Evolutionary conservation across 2,329 filamentous ascomycete species (phyloP), one percentile per base, ranked within the genome.

Genomic region (Calonectria hawksworthii): DNA sequence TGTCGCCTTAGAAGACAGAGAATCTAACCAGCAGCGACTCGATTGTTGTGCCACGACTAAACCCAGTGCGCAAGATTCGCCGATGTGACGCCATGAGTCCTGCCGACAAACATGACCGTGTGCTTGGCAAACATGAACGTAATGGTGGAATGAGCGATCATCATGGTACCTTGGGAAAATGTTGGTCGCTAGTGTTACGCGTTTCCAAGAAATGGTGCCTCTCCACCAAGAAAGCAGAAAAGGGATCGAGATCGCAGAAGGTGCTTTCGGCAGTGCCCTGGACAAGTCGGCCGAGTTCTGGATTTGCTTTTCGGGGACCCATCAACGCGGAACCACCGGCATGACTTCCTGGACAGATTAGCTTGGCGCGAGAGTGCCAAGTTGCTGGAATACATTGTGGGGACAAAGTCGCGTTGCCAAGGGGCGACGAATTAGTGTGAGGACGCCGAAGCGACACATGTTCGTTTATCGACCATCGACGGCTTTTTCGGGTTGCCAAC

Each of bases 241-340:
- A 41, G 11, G 72, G 79, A 80, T 81, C 77, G 79, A 77, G 78
- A 80, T 80, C 73, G 28, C 44, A 51, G 64, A 67, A 44, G 21
- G 66, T 64, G 21, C 52, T 74, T 63, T 50, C 50, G 44, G 52
- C 61, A 50, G 9, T 50, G 73, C 59, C 26, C 36, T 63, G 28
- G 34, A 11, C 30, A 50, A 52, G 64, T 70, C 36, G 44, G 56
- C 67, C 30, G 52, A 68, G 59, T 70, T 64, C n/a, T 41, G 36
- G 23, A 44, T 41, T 72, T 72, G 41, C 44, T 72, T 68, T 76
- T 69, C 68, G 41, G 70, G 69, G 77, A 74, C 56, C 79, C 76
- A 78, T 80, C 74, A 18, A 18, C 59, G 65, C 78, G 79, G 79
- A 75, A 77, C 44, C 71, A 73, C 76, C 74, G 79, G 73, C 68